Conservation (phyloP, 2,329 filamentous ascomycete genomes). For the Aureobasidium vineae region DNA sequence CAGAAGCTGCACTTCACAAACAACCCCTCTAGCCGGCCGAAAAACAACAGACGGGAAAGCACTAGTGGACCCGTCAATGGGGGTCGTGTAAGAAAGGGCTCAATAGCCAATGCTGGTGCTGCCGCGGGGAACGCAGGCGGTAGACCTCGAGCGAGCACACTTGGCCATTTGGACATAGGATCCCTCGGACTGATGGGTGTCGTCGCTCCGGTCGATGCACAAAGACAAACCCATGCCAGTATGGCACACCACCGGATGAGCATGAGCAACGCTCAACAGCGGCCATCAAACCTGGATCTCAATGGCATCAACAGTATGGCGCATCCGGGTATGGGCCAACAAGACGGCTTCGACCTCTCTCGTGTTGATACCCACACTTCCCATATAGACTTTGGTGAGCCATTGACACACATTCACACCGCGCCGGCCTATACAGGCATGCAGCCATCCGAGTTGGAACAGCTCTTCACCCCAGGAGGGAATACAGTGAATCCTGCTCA, state of each 20-base stretch:
- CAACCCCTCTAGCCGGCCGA: conserved; percentile 79
- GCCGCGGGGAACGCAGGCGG: conserved; percentile 46
- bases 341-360: conserved; percentile 20
- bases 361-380: conserved; percentile 71
- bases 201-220: conserved; percentile 15
- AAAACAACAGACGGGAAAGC: conserved; percentile 82
- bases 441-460: conserved; percentile 68
- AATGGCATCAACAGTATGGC: conserved; percentile 68
- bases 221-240: conserved; percentile 3
- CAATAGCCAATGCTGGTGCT: conserved; percentile 63
- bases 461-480: conserved; percentile 62
- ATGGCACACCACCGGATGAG: conserved; percentile 46
- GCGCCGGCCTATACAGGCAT: conserved; percentile 70
- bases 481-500: conserved; percentile 64
- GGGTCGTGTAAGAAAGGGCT: conserved; percentile 86
- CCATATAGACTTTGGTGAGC: conserved; percentile 56
- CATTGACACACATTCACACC: conserved; percentile 69
- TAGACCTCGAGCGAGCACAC: conserved; percentile 89
- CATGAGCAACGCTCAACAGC: conserved; percentile 62
- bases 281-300: conserved; percentile 60
- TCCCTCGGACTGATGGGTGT: conserved; percentile 58
- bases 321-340: not conserved
- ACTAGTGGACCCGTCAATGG: conserved; percentile 67
- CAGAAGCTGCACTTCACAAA: conserved; percentile 97
- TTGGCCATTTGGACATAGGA: conserved; percentile 82